Percentiles rank a stretch among this genome's conserved stretches.
These are phyloP conservation scores for Hymenotorrendiella dingleyae DNA, from an alignment of 2,329 filamentous ascomycete genomes.

Conservation along the genomic window DNA sequence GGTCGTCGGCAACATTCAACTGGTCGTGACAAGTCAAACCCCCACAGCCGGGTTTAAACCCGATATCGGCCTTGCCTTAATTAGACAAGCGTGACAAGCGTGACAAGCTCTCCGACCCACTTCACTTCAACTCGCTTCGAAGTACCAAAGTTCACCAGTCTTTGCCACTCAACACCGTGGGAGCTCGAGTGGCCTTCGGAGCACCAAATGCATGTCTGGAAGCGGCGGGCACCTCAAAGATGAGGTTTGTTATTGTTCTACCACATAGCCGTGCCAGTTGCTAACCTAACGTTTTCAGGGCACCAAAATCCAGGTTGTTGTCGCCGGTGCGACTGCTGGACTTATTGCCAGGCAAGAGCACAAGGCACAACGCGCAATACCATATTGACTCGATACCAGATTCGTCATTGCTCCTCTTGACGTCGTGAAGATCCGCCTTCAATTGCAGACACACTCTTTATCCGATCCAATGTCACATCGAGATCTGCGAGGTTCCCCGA, in stretches of 20 bases:
- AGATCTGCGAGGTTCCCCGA: constrained; percentile 39
- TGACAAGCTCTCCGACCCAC: too few relatives aligned
- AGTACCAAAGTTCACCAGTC: too few relatives aligned
- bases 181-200: neutral
- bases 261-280: neutral
- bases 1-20: too few relatives aligned
- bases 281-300: constrained; percentile 42
- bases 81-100: too few relatives aligned
- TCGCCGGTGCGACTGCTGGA: constrained; percentile 67
- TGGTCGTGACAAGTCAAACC: too few relatives aligned
- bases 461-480: constrained; percentile 62
- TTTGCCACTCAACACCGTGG: too few relatives aligned
- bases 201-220: constrained; percentile 52
- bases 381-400: constrained; percentile 37
- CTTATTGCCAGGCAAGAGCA: constrained; percentile 69
- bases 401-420: constrained; percentile 95
- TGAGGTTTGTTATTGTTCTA: constrained; percentile 44
- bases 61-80: too few relatives aligned
- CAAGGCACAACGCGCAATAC: neutral
- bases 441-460: constrained; percentile 77
- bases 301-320: constrained; percentile 58
- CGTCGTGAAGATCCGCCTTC: constrained; percentile 95
- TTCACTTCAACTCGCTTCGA: too few relatives aligned
- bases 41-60: too few relatives aligned
- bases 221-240: constrained; percentile 59